Evolutionary conservation across 139 green algal genomes (phyloP).

Genomic region (Micractinium sp.): DNA sequence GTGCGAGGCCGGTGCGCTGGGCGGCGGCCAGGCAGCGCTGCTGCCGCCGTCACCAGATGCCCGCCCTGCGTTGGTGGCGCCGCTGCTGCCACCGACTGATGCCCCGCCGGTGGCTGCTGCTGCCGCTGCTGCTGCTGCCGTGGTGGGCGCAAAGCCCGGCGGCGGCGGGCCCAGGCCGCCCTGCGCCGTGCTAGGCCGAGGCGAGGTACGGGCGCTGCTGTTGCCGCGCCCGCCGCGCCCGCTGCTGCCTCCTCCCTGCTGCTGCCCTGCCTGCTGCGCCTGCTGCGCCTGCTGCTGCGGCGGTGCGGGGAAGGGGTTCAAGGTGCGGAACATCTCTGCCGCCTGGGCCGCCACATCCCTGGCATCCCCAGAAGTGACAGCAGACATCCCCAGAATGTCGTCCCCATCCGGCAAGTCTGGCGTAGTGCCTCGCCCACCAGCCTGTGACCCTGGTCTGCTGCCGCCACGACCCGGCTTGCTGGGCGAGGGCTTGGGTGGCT

Average conservation of each 20-base stretch:
- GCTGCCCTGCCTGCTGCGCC: neutral
- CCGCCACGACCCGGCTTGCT: neutral
- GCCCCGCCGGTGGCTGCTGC: neutral
- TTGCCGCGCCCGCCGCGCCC: neutral
- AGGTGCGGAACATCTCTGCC: constrained; percentile 38
- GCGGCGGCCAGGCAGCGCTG: neutral
- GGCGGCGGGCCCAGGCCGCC: neutral
- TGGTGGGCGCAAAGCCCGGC: neutral
- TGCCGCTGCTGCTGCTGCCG: neutral
- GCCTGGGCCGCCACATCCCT: constrained; percentile 40
- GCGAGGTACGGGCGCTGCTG: neutral
- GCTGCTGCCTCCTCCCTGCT: too few relatives aligned
- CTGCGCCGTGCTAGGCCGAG: neutral
- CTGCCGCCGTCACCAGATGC: neutral
- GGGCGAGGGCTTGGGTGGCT: constrained; percentile 11
- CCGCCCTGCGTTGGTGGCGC: too few relatives aligned
- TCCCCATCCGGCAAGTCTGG: constrained; percentile 57
- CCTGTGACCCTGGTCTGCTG: neutral
- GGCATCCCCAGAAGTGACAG: constrained; percentile 40
- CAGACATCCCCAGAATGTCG: constrained; percentile 62
- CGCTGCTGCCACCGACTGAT: neutral
- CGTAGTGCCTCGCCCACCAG: neutral
- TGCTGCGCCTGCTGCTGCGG: neutral
- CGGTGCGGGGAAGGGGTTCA: constrained; percentile 20
- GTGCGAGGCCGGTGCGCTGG: neutral